phyloP scores from a whole-genome alignment of 352 stramenopile species.

The Pythium apleroticum region DNA sequence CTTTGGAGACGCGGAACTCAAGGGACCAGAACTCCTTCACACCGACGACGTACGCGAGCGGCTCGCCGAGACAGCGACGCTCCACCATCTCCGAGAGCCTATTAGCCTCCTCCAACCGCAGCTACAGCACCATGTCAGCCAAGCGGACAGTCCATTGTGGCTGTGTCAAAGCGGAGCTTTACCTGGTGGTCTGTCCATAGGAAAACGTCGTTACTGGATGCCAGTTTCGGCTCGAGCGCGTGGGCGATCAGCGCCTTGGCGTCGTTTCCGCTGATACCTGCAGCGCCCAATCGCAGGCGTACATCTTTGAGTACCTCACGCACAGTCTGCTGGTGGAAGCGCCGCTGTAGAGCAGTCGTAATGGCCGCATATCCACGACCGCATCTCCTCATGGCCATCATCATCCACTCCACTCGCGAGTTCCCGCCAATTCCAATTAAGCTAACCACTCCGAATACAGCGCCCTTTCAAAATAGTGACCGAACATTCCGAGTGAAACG shows the following conservation, averaged over 20 bases:
- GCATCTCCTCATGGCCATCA: constrained; percentile 3
- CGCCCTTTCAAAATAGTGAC: constrained; percentile 18
- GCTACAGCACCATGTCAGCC: constrained; percentile 14
- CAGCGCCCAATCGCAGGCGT: constrained; percentile 25
- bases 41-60: constrained; percentile 68
- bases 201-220: constrained; percentile 53
- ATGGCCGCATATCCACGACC: not conserved
- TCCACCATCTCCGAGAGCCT: constrained; percentile 25
- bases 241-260: constrained; percentile 60
- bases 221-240: constrained; percentile 41
- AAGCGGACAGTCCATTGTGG: not conserved
- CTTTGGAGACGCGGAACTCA: constrained; percentile 44
- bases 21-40: constrained; percentile 81
- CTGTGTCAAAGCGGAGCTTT: not conserved
- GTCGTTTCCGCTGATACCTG: constrained; percentile 27
- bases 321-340: constrained; percentile 22
- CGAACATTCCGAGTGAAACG: constrained; percentile 12
- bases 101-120: constrained; percentile 38
- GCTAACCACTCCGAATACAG: not conserved
- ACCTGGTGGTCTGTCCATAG: constrained; percentile 51
- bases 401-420: not conserved
- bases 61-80: constrained; percentile 45
- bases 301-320: constrained; percentile 22
- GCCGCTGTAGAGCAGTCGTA: not conserved
- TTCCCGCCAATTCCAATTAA: constrained; percentile 11